These are phyloP conservation scores for Linum trigynum DNA, from an alignment of 345 rosid species.

Conservation along the genomic window DNA sequence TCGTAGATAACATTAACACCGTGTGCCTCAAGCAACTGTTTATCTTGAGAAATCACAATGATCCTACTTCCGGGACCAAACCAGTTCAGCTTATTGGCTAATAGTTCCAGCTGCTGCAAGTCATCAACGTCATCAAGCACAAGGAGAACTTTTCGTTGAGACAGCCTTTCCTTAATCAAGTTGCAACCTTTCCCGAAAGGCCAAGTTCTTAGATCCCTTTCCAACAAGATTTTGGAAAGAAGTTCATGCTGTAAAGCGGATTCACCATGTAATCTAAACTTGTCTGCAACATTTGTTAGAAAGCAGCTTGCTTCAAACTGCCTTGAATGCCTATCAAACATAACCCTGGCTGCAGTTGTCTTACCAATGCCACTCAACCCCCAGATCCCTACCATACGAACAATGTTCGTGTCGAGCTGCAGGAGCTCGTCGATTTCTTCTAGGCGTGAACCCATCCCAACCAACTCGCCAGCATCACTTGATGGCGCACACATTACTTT, in stretches of 20 bases:
- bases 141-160: neutral
- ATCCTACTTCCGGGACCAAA: constrained; percentile 5
- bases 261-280: constrained; percentile 4
- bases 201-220: neutral
- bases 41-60: neutral
- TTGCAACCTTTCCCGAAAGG: neutral
- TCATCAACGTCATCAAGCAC: constrained; percentile 2
- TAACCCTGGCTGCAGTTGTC: neutral
- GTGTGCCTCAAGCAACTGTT: neutral
- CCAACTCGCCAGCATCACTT: neutral
- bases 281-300: constrained; percentile 7
- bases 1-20: constrained; percentile 1
- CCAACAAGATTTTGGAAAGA: neutral
- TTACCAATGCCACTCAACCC: constrained; percentile 12
- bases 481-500: neutral
- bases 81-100: neutral
- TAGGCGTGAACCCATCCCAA: constrained; percentile 9
- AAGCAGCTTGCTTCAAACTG: constrained; percentile 6
- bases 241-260: neutral
- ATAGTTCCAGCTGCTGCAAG: neutral
- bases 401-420: neutral
- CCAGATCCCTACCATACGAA: neutral
- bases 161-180: neutral
- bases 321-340: neutral
- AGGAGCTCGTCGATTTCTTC: neutral